A percentile compares a stretch with the other conserved stretches of the same genome.
Evolutionary conservation across 2,329 filamentous ascomycete genomes (phyloP).

Genomic region (Fusarium vanettenii): DNA sequence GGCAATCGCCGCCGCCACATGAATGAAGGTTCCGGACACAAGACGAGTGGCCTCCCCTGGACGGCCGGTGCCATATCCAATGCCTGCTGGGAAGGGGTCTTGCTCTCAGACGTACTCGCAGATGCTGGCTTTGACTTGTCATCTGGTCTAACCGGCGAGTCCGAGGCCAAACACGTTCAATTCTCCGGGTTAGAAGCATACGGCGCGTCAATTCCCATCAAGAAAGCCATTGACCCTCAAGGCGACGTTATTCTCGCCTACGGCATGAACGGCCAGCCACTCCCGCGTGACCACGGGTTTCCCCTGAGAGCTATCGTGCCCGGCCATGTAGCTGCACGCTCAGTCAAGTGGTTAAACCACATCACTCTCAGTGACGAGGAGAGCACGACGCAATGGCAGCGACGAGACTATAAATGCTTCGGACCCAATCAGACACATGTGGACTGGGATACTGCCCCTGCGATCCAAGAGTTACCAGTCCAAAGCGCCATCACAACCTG

Average conservation of each 20-base stretch:
- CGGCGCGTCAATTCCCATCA: slow-evolving; percentile 70
- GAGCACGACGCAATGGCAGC: slow-evolving; percentile 73
- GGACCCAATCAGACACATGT: slow-evolving; percentile 70
- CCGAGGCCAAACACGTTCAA: slow-evolving; percentile 63
- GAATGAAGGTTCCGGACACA: slow-evolving; percentile 57
- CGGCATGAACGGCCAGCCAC: slow-evolving; percentile 72
- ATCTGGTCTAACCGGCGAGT: slow-evolving; percentile 50
- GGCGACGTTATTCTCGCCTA: slow-evolving; percentile 76
- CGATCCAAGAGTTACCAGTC: slow-evolving; percentile 76
- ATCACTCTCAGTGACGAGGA: slow-evolving; percentile 75
- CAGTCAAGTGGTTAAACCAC: slow-evolving; percentile 76
- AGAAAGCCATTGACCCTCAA: slow-evolving; percentile 67
- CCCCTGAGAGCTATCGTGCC: slow-evolving; percentile 72
- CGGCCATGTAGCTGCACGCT: slow-evolving; percentile 74
- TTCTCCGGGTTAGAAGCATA: slow-evolving; percentile 71
- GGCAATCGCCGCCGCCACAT: slow-evolving; percentile 71
- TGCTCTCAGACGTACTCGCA: slow-evolving; percentile 64
- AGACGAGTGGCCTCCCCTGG: slow-evolving; percentile 71
- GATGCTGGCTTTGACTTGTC: slow-evolving; percentile 64
- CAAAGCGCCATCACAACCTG: slow-evolving; percentile 72
- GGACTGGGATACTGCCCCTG: slow-evolving; percentile 71
- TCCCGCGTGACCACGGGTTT: slow-evolving; percentile 75
- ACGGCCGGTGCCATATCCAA: slow-evolving; percentile 69
- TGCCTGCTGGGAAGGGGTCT: slow-evolving; percentile 68
- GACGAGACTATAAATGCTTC: slow-evolving; percentile 76